Evolutionary conservation across 1,139 yeast genomes (phyloP).

Genomic region (Sugiyamaella xylanicola): DNA sequence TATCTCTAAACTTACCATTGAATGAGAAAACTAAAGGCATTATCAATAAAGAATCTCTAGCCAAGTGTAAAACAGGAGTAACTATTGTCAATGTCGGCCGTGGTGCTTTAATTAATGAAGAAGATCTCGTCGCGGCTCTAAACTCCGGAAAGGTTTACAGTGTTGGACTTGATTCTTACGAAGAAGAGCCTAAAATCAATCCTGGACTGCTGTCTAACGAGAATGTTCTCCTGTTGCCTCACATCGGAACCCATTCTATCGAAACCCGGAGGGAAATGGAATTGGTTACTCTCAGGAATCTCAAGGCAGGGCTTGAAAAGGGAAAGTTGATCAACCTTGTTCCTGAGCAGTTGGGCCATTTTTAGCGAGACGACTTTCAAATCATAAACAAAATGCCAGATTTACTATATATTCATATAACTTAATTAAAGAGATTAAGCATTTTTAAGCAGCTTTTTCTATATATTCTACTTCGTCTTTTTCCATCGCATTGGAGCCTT

Average conservation of each 20-base stretch:
- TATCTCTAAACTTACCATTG: constrained; percentile 66
- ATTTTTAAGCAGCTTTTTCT: not conserved
- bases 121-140: constrained; percentile 60
- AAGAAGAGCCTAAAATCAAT: constrained; percentile 64
- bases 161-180: constrained; percentile 72
- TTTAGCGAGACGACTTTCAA: too few relatives aligned
- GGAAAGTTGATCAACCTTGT: constrained; percentile 59
- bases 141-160: constrained; percentile 66
- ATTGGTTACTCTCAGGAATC: constrained; percentile 52
- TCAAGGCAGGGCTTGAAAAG: constrained; percentile 48
- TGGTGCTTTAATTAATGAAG: constrained; percentile 73
- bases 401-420: too few relatives aligned
- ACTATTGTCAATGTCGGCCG: constrained; percentile 66
- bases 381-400: too few relatives aligned
- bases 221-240: constrained; percentile 63
- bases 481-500: not conserved
- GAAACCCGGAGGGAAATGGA: constrained; percentile 64
- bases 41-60: constrained; percentile 54
- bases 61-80: constrained; percentile 68
- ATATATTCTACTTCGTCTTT: constrained; percentile 1
- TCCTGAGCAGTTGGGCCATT: constrained; percentile 40
- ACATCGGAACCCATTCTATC: constrained; percentile 63
- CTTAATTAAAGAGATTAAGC: not conserved
- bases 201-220: constrained; percentile 41
- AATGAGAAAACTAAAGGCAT: constrained; percentile 54